Conservation (phyloP, 345 rosid species). For the Gossypium rotundifolium region DNA sequence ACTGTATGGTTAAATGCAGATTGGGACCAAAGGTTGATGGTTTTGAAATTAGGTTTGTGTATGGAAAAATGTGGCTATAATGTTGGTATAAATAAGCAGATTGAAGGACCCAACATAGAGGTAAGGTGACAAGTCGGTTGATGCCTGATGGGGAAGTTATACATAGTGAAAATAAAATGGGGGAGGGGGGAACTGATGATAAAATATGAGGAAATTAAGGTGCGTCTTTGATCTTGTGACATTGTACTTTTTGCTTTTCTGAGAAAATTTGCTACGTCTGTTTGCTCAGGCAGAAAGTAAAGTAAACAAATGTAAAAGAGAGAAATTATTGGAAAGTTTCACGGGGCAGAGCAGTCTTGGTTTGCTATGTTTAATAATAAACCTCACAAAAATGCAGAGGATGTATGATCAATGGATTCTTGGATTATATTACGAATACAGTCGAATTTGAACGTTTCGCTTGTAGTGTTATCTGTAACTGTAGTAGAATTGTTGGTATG, state of each 20-base stretch:
- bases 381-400: no score
- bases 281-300: constrained; percentile 16
- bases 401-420: not conserved
- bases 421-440: no score
- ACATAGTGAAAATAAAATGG: constrained; percentile 25
- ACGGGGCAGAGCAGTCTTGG: not conserved
- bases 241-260: not conserved
- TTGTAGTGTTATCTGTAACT: not conserved
- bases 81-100: constrained; percentile 37
- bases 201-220: constrained; percentile 9
- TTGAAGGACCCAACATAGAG: constrained; percentile 17
- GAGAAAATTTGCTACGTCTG: constrained; percentile 14
- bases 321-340: not conserved
- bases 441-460: no score
- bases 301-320: not conserved
- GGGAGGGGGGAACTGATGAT: constrained; percentile 3
- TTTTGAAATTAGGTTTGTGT: constrained; percentile 9
- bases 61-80: constrained; percentile 11
- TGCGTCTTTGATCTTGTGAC: not conserved
- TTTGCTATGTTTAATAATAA: no score
- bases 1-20: not conserved
- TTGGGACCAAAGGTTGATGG: constrained; percentile 6
- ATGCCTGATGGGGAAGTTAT: constrained; percentile 23
- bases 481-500: no score
- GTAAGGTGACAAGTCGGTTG: constrained; percentile 38